Base-by-base conservation (phyloP, 139 green algal genomes). In the Volvox reticuliferus region DNA sequence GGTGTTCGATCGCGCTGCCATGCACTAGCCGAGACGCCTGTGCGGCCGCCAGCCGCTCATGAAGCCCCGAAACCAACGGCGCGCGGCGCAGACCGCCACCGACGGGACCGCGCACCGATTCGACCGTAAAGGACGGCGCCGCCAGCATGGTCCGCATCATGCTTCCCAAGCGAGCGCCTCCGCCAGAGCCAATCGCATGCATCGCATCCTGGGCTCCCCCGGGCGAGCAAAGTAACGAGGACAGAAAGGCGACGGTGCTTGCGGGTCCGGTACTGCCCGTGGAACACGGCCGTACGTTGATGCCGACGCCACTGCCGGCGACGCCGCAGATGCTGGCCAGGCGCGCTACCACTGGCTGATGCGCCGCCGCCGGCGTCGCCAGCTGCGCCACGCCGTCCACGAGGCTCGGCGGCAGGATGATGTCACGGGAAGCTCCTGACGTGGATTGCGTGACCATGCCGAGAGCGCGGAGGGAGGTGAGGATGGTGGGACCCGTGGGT, bases 41-140 rank as follows among this genome's bases (percentile, higher is more conserved):
- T 22, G 71, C 55, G 30, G 86, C 73, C 32, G 71, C 73, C 86
- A 90, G 73, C 50, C 86, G 86, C 73, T 90, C 86, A 35, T 90
- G 86, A 73, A 90, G 86, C 55, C 86, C 86, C 50, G 86, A 90
- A 67, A 90, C 73, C 73, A 90, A 55, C 33, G 86, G 86, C 84
- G 84, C 68, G 6, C 36, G 68, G 1, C 84, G 36, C 19, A 88
- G 62, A 19, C 63, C 63, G 68, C 68, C 84, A 28, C 69, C 69
- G 26, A 71, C 30, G 0, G 22, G 17, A 19, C 22, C 12, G 9
- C 84, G 68, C 26, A 89, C 68, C 0, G 37, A 61, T 36, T 89
- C 84, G 26, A 89, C 69, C 67, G 84, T 89, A 30, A 89, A 89
- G 13, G 68, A 82, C 3, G 84, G 80, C 55, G 50, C 50, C 50